Base-by-base conservation (phyloP, 164 flowering plant genomes). In the Magnolia changhungtana region DNA sequence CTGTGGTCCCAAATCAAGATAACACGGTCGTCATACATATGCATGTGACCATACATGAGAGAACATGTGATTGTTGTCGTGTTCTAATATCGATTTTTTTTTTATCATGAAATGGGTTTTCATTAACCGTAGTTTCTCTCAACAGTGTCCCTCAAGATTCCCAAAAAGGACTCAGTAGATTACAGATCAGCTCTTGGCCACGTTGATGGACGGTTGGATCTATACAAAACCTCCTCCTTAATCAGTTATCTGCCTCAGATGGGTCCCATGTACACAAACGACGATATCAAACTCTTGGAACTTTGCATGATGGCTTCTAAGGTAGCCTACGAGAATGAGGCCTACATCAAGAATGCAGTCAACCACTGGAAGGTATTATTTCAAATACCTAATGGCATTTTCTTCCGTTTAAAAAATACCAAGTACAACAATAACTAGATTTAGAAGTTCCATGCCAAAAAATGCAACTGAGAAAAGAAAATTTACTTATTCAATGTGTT, bases 291-390 rank as follows among this genome's bases (percentile, higher is more conserved):
- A 24, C 51, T 50, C 0, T 31, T 82, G 69, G 84, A 82, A 58
- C 81, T 87, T 11, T 77, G 80, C 37, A 72, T 80, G 64, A 86
- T 86, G 89, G 87, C 88, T 68, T 67, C 92, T 23, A 85, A 87
- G 79, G 8, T 82, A 8, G 76, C 84, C 11, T 89, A 89, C 70
- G 92, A 89, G 78, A 89, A 86, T 63, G 11, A 76, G 29, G 78
- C 77, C 1, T 82, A 72, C 63, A 69, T 87, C 19, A 14, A 81
- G 64, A 61, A 74, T 21, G 76, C 71, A 0, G 82, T 89, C 71
- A 71, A 83, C 24, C 81, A 76, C 6, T 89, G 89, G 89, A 73
- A 89, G 84, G 91, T 89, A 80, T 16, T 16, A 52, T 27, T 27
- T 27, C 29, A 27, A 27, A 27, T 27, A 27, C 29, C 29, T 27